A percentile compares a stretch with the other conserved stretches of the same genome.
These are phyloP conservation scores for Fusarium nygamai DNA, from an alignment of 2,329 filamentous ascomycete genomes.

Conservation along the genomic window DNA sequence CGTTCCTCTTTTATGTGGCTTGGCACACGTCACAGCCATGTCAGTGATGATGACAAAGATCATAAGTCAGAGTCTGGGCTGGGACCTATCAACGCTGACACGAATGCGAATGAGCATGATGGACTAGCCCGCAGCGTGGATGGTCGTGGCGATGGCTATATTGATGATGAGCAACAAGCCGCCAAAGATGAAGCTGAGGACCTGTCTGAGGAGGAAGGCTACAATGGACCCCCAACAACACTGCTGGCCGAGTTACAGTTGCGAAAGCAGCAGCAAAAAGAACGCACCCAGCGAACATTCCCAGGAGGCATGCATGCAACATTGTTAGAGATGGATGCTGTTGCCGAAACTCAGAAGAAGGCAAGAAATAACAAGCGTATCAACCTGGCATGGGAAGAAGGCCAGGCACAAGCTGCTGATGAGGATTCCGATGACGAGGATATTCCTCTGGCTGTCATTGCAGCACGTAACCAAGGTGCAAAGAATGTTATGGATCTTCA, in stretches of 20 bases:
- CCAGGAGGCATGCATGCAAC: constrained; percentile 91
- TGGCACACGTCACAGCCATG: constrained; percentile 51
- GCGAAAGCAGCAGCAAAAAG: constrained; percentile 87
- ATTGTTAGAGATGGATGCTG: constrained; percentile 87
- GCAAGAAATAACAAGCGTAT: constrained; percentile 79
- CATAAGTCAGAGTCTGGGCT: constrained; percentile 34
- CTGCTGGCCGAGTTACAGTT: constrained; percentile 91
- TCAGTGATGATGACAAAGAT: constrained; percentile 43
- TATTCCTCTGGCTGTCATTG: constrained; percentile 85
- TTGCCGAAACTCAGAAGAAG: constrained; percentile 84
- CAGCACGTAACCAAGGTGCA: constrained; percentile 65
- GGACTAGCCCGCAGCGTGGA: constrained; percentile 42
- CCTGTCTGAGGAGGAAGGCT: constrained; percentile 60
- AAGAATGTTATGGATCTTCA: constrained; percentile 65
- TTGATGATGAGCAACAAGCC: constrained; percentile 48
- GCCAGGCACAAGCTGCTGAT: constrained; percentile 56
- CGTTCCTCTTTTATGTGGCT: constrained; percentile 61
- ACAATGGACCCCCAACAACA: constrained; percentile 83
- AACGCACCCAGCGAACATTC: constrained; percentile 72
- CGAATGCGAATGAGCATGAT: constrained; percentile 31
- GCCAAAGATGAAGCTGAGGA: constrained; percentile 58
- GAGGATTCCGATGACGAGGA: constrained; percentile 77
- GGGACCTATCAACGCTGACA: constrained; percentile 44
- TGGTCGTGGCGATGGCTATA: constrained; percentile 40
- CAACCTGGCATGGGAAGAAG: constrained; percentile 90